Conservation (phyloP, 73 alveolate genomes). For the Paramecium caudatum region DNA sequence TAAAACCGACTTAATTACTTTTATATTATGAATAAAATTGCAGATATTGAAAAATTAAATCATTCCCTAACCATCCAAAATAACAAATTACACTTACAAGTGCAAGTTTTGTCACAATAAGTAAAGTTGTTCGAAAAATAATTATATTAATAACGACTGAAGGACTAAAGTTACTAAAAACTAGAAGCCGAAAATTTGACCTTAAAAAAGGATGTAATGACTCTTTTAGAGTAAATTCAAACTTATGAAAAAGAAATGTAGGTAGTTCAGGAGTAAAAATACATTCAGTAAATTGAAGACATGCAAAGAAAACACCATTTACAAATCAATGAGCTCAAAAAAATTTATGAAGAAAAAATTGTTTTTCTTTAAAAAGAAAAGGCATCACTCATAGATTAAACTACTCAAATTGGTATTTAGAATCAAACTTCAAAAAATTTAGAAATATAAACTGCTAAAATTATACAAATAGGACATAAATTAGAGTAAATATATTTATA, state of each 20-base stretch:
- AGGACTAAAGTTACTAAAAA: background rate
- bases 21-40: conserved; percentile 4
- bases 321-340: conserved; percentile 10
- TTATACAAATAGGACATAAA: conserved; percentile 28
- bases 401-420: background rate
- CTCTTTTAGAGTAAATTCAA: background rate
- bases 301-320: conserved; percentile 2
- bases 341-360: conserved; percentile 23
- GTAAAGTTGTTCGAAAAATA: background rate
- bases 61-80: background rate
- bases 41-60: background rate
- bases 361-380: background rate
- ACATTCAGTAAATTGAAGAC: background rate
- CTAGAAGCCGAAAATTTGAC: background rate
- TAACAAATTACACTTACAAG: background rate
- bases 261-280: background rate
- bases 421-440: background rate
- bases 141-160: background rate
- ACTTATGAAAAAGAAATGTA: background rate
- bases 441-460: conserved; percentile 29
- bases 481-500: conserved; percentile 15
- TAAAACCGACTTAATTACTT: no score
- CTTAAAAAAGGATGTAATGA: conserved; percentile 11
- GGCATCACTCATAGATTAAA: conserved; percentile 2
- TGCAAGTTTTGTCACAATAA: conserved; percentile 9